Conservation (phyloP, 2,329 filamentous ascomycete genomes). For the Penicillium sclerotigenum region DNA sequence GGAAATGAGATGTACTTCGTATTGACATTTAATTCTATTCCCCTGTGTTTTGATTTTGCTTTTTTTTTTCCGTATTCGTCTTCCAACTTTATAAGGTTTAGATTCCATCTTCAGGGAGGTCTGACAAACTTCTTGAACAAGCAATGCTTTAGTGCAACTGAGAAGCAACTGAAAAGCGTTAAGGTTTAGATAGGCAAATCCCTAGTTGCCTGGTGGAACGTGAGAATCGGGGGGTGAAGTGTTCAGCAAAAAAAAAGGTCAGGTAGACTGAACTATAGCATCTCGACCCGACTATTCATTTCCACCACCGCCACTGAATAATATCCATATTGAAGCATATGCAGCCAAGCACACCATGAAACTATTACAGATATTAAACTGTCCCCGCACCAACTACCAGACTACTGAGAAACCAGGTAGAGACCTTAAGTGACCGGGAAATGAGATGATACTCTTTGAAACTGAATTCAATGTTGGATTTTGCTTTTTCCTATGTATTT, state of each 20-base stretch:
- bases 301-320: too few species aligned
- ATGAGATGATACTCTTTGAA: neutral
- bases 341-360: neutral
- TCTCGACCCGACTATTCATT: too few species aligned
- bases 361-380: neutral
- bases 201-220: neutral
- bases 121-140: too few species aligned
- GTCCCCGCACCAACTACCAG: neutral
- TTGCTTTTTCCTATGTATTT: neutral
- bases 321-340: neutral
- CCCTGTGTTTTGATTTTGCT: constrained; percentile 4
- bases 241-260: too few species aligned
- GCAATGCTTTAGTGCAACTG: neutral
- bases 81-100: too few species aligned
- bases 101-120: too few species aligned
- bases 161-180: too few species aligned
- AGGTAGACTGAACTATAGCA: too few species aligned
- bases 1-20: constrained; percentile 28
- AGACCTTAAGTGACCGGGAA: too few species aligned
- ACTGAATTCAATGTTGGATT: neutral
- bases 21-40: constrained; percentile 1
- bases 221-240: neutral
- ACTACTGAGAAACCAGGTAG: too few species aligned
- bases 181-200: neutral
- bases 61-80: neutral